phyloP scores from a whole-genome alignment of 2,329 filamentous ascomycete species.

The Claviceps sp. region DNA sequence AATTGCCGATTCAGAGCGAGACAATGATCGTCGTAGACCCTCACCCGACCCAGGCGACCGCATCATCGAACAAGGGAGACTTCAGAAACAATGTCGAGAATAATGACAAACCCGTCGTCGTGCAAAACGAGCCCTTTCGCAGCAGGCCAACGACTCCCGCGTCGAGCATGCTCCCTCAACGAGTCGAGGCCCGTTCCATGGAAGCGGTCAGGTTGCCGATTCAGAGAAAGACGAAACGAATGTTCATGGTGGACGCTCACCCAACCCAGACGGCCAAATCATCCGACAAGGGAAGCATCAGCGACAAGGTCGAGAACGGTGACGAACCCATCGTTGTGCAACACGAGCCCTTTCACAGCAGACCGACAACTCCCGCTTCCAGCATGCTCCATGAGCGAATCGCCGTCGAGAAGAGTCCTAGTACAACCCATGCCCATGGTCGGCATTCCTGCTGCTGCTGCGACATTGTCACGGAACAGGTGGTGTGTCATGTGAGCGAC shows the following conservation, averaged over 20 bases:
- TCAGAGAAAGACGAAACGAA: not conserved
- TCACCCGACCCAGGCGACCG: not conserved
- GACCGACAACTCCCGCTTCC: not conserved
- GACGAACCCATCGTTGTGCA: not conserved
- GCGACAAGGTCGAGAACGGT: not conserved
- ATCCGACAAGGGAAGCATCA: too few relatives aligned
- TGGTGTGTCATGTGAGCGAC: conserved; percentile 9
- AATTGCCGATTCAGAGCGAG: not conserved
- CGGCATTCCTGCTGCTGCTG: conserved; percentile 13
- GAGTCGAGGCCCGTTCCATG: not conserved
- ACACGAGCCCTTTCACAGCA: not conserved
- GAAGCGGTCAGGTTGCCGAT: not conserved
- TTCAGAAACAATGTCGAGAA: not conserved
- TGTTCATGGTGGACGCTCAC: not conserved
- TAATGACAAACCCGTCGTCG: not conserved
- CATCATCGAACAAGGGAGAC: not conserved
- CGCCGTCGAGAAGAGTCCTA: not conserved
- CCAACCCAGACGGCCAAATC: not conserved
- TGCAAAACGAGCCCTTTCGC: not conserved
- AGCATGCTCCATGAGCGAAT: not conserved
- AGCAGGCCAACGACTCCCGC: not conserved
- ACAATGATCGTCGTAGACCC: not conserved
- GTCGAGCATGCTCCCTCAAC: not conserved
- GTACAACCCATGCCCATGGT: not conserved
- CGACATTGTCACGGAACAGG: conserved; percentile 6